phyloP scores from a whole-genome alignment of 2,329 filamentous ascomycete species.

The Alternaria ventricosa region DNA sequence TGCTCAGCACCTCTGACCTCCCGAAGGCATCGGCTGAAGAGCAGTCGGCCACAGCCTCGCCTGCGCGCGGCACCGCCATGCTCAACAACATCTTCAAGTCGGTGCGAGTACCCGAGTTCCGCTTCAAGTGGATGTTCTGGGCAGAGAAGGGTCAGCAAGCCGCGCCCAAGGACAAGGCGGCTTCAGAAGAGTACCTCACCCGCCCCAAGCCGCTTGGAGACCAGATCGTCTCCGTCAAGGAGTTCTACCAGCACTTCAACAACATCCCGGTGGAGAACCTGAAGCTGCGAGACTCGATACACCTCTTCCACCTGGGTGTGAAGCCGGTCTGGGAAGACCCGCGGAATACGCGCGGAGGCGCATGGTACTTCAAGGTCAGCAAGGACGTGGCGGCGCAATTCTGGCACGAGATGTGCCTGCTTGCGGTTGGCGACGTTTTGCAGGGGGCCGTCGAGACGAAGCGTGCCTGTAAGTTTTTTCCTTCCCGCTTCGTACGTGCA shows the following conservation, averaged over 20 bases:
- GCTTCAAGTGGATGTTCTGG: conserved; percentile 61
- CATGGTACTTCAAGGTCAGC: conserved; percentile 90
- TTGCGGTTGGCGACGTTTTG: conserved; percentile 83
- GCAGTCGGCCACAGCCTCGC: conserved; percentile 68
- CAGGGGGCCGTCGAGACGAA: conserved; percentile 71
- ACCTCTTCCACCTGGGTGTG: conserved; percentile 82
- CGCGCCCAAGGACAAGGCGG: conserved; percentile 25
- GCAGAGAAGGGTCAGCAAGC: conserved; percentile 52
- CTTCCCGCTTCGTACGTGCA: background rate
- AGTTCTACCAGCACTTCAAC: conserved; percentile 62
- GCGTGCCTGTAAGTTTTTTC: conserved; percentile 61
- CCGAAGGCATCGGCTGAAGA: conserved; percentile 67
- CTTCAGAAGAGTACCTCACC: conserved; percentile 50
- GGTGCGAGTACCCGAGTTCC: conserved; percentile 57
- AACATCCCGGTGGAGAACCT: conserved; percentile 79
- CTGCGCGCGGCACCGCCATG: conserved; percentile 80
- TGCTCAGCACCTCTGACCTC: conserved; percentile 54
- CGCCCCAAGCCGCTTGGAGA: conserved; percentile 54
- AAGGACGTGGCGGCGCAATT: conserved; percentile 75
- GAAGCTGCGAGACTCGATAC: conserved; percentile 70
- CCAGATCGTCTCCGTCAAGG: conserved; percentile 54
- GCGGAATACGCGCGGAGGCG: conserved; percentile 83
- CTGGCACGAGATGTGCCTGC: conserved; percentile 81
- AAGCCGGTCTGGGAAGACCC: conserved; percentile 87
- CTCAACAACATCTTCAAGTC: conserved; percentile 55